Conservation (phyloP, 768 basidiomycete species). For the Tremella yokohamensis region DNA sequence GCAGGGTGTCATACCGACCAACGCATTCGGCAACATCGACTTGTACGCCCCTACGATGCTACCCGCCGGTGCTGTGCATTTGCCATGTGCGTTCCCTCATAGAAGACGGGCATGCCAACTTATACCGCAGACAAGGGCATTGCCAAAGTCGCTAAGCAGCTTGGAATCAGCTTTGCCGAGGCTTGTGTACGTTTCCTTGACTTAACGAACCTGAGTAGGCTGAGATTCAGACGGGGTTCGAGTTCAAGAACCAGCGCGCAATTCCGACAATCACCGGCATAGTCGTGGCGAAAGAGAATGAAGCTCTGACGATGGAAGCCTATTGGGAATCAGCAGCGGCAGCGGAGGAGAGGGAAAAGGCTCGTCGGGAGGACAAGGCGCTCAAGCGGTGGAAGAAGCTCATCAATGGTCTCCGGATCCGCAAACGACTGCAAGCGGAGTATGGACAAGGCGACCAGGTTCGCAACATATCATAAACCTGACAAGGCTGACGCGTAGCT, state of each 20-base stretch:
- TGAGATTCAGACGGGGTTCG: constrained; percentile 74
- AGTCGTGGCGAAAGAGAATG: constrained; percentile 78
- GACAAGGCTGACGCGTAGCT: constrained; percentile 15
- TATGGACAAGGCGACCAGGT: constrained; percentile 55
- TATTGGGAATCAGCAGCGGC: constrained; percentile 76
- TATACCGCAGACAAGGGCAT: constrained; percentile 67
- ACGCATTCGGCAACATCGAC: constrained; percentile 95
- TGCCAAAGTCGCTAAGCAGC: constrained; percentile 78
- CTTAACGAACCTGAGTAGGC: not conserved
- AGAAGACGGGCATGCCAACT: not conserved
- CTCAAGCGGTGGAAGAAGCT: constrained; percentile 85
- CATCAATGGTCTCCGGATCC: constrained; percentile 80
- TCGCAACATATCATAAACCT: not conserved
- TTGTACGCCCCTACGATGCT: constrained; percentile 93
- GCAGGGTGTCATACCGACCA: constrained; percentile 89
- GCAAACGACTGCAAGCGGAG: constrained; percentile 74
- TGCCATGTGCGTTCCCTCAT: constrained; percentile 71
- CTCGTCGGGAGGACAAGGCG: constrained; percentile 71
- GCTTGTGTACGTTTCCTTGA: constrained; percentile 71
- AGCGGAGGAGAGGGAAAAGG: constrained; percentile 69
- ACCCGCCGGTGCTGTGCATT: constrained; percentile 75
- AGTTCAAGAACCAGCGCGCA: constrained; percentile 89
- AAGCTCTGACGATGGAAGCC: constrained; percentile 64
- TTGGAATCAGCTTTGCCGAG: constrained; percentile 88
- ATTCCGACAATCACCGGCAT: constrained; percentile 79